phyloP scores from a whole-genome alignment of 768 basidiomycete species.

The Chalciporus sphaerocephalus region DNA sequence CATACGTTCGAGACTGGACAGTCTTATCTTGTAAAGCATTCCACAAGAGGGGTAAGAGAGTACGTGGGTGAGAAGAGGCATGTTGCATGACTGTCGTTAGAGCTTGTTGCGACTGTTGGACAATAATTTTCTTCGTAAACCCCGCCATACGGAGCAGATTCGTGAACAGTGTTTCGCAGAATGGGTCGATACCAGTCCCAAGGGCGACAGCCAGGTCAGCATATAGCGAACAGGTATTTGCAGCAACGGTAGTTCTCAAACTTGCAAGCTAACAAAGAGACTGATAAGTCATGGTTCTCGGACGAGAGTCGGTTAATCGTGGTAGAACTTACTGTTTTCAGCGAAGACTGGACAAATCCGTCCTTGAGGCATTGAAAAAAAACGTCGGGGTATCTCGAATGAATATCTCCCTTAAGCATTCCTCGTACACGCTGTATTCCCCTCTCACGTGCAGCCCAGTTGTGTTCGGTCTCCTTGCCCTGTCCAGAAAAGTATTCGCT shows the following conservation, averaged over 20 bases:
- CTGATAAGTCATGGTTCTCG: neutral
- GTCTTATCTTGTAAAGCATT: constrained; percentile 75
- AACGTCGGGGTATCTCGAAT: constrained; percentile 63
- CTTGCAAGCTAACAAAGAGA: constrained; percentile 60
- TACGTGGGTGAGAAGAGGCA: constrained; percentile 66
- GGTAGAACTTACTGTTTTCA: constrained; percentile 67
- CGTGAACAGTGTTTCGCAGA: constrained; percentile 72
- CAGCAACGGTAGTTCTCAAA: constrained; percentile 85
- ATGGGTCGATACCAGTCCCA: constrained; percentile 66
- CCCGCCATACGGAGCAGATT: constrained; percentile 81
- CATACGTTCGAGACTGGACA: constrained; percentile 65
- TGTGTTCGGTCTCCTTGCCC: constrained; percentile 98
- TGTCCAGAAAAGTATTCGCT: constrained; percentile 27
- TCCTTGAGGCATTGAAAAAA: constrained; percentile 75
- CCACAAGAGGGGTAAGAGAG: constrained; percentile 65
- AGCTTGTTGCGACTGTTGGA: constrained; percentile 76
- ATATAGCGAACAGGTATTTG: constrained; percentile 75
- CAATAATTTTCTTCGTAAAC: constrained; percentile 89
- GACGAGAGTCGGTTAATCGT: neutral
- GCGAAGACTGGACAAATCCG: constrained; percentile 73
- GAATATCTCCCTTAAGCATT: constrained; percentile 85
- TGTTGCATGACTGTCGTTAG: constrained; percentile 64
- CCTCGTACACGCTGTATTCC: constrained; percentile 76
- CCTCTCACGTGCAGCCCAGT: constrained; percentile 83
- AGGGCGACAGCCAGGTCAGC: constrained; percentile 66